A percentile compares a stretch with the other conserved stretches of the same genome.
Evolutionary conservation across 768 basidiomycete species (phyloP).

Genomic region (Thelephora aurantiotincta): DNA sequence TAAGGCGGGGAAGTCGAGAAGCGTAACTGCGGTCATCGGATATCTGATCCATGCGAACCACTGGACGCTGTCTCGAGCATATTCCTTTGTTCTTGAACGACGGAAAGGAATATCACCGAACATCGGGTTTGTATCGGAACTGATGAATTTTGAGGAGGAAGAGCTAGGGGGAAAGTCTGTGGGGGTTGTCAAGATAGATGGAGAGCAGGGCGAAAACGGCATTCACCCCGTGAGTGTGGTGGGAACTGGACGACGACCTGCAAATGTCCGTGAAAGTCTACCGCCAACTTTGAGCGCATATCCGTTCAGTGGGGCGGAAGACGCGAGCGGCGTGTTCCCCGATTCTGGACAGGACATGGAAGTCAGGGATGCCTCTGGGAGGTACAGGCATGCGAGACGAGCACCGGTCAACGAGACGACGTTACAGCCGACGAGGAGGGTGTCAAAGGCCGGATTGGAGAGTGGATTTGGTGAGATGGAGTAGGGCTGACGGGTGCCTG

Average conservation of each 20-base stretch:
- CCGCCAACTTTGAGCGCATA: constrained; percentile 37
- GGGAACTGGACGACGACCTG: constrained; percentile 28
- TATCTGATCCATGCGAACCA: constrained; percentile 96
- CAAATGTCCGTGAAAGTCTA: constrained; percentile 62
- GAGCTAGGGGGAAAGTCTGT: constrained; percentile 69
- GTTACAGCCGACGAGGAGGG: constrained; percentile 77
- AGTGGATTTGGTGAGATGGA: constrained; percentile 19
- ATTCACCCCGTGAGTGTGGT: constrained; percentile 13
- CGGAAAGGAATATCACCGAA: constrained; percentile 94
- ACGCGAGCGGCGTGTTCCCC: constrained; percentile 17
- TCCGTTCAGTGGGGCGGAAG: constrained; percentile 8
- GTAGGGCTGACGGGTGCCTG: too few relatives aligned
- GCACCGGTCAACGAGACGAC: constrained; percentile 84
- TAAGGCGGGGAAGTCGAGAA: constrained; percentile 90
- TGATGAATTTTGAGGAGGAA: constrained; percentile 92
- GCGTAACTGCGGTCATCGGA: constrained; percentile 92
- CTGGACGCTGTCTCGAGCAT: constrained; percentile 88
- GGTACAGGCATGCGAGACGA: constrained; percentile 76
- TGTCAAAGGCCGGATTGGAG: constrained; percentile 90
- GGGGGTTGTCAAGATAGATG: constrained; percentile 40
- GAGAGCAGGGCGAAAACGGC: constrained; percentile 17
- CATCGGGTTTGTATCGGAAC: constrained; percentile 93
- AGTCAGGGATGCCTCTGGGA: constrained; percentile 71
- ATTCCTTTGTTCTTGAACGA: constrained; percentile 82
- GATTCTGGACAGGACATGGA: constrained; percentile 76